These are phyloP conservation scores for Starmerella floricola DNA, from an alignment of 805 yeast species.

Conservation along the genomic window DNA sequence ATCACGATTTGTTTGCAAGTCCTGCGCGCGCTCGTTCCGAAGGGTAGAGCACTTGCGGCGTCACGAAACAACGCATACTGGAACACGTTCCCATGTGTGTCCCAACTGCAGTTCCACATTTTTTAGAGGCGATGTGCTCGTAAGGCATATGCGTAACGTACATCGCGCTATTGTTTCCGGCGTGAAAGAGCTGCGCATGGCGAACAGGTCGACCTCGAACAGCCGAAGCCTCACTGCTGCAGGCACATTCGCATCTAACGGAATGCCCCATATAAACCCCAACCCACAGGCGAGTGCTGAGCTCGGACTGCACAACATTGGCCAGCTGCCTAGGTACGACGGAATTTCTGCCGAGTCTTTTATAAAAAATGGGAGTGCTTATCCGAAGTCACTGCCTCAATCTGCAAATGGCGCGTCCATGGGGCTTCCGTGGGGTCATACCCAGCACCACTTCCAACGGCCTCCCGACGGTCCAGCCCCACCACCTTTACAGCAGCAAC, in stretches of 20 bases:
- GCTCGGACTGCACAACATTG: too few species aligned
- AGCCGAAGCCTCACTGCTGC: neutral
- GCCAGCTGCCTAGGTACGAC: too few species aligned
- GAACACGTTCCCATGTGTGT: slow-evolving; percentile 6
- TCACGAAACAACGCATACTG: slow-evolving; percentile 10
- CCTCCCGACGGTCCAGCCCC: too few species aligned
- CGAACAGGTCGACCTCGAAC: neutral
- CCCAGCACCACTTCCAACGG: too few species aligned
- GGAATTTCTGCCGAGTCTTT: too few species aligned
- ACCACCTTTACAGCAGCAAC: too few species aligned
- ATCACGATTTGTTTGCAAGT: slow-evolving; percentile 1
- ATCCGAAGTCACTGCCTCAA: too few species aligned
- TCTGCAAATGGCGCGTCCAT: too few species aligned
- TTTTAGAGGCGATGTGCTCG: slow-evolving; percentile 11
- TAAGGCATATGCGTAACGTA: slow-evolving; percentile 9
- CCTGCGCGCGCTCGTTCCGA: slow-evolving; percentile 7
- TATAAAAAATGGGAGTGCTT: too few species aligned
- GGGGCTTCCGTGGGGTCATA: too few species aligned
- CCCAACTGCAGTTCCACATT: slow-evolving; percentile 5
- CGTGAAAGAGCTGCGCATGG: slow-evolving; percentile 1
- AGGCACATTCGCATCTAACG: slow-evolving; percentile 1
- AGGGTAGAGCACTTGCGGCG: slow-evolving; percentile 14
- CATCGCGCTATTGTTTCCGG: slow-evolving; percentile 4
- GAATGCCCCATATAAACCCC: neutral
- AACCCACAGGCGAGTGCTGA: too few species aligned